phyloP scores from a whole-genome alignment of 331 rosid genomes.

The Malus hybrid region DNA sequence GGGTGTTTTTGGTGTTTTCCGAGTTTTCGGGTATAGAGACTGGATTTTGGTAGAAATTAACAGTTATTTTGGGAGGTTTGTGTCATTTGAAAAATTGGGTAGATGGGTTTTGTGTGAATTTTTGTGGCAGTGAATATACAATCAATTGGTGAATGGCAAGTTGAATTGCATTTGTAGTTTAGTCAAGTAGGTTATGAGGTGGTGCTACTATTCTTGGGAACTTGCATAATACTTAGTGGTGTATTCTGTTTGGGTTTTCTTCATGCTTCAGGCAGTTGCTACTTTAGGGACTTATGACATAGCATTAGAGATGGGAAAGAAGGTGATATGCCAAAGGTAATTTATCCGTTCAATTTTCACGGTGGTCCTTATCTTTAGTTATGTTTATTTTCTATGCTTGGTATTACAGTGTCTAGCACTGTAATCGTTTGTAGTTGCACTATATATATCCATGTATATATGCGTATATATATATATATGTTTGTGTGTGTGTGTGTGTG shows the following conservation, averaged over 20 bases:
- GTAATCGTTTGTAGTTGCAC: neutral
- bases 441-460: neutral
- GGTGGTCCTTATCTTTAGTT: neutral
- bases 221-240: neutral
- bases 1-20: neutral
- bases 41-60: neutral
- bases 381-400: neutral
- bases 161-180: neutral
- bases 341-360: conserved; percentile 8
- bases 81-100: neutral
- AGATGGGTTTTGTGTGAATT: neutral
- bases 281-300: conserved; percentile 95
- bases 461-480: too few species aligned
- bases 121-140: neutral
- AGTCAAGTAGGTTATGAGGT: neutral
- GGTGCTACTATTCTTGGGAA: neutral
- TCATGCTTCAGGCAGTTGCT: conserved; percentile 65
- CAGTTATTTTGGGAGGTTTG: neutral
- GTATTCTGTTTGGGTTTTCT: neutral
- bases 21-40: neutral
- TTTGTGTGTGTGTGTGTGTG: too few species aligned
- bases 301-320: conserved; percentile 81
- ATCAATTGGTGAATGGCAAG: neutral
- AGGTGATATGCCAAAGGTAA: conserved; percentile 91
- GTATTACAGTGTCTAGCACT: neutral